These are phyloP conservation scores for Incumbomyces delicatus DNA, from an alignment of 2,329 filamentous ascomycete genomes.

Conservation along the genomic window DNA sequence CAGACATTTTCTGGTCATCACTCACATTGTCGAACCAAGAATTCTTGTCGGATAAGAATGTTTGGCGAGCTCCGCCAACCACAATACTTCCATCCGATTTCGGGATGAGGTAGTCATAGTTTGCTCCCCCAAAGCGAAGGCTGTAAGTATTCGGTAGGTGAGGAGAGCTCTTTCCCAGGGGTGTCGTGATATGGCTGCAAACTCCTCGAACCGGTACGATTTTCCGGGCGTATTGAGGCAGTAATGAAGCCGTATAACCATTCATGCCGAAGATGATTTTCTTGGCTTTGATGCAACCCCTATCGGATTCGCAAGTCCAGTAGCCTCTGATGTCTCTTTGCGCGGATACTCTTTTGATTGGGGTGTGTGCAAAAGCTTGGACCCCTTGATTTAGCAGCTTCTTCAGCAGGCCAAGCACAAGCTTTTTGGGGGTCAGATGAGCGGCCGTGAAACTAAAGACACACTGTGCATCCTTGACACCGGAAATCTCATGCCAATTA, in stretches of 20 bases:
- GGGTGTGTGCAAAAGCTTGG: background rate
- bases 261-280: constrained; percentile 70
- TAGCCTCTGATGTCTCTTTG: background rate
- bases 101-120: constrained; percentile 48
- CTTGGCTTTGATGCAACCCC: constrained; percentile 53
- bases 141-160: constrained; percentile 19
- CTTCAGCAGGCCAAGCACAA: constrained; percentile 49
- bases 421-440: constrained; percentile 59
- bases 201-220: constrained; percentile 65
- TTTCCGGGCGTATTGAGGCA: constrained; percentile 58
- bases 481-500: constrained; percentile 19
- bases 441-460: constrained; percentile 27
- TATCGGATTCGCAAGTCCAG: background rate
- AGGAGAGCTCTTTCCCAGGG: constrained; percentile 12
- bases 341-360: background rate
- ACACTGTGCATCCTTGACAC: constrained; percentile 29
- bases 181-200: constrained; percentile 24
- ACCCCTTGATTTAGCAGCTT: background rate
- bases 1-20: constrained; percentile 34
- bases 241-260: constrained; percentile 65
- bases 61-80: constrained; percentile 51
- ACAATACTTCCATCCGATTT: constrained; percentile 44
- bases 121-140: constrained; percentile 19
- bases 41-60: constrained; percentile 21
- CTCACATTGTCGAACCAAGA: constrained; percentile 37